Base-by-base conservation (phyloP, 2,329 filamentous ascomycete species). In the Torrubiellomyces zombiae region DNA sequence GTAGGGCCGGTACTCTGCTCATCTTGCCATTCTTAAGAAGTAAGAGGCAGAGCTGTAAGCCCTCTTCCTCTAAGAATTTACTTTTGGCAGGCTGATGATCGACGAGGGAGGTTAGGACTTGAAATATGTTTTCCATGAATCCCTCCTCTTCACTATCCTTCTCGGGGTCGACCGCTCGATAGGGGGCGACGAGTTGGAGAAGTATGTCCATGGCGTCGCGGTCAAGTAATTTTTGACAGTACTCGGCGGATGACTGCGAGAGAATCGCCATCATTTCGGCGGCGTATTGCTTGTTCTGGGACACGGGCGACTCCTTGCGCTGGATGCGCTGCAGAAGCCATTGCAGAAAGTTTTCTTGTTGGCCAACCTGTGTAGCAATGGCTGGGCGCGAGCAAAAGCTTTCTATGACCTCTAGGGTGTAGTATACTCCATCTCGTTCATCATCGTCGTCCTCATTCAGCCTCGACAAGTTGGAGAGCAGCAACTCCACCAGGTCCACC, bases 201-300 rank as follows among this genome's bases (percentile, higher is more conserved):
- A 93, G 58, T 3, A 64, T 49, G 39, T 98, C 86, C 6, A 89
- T 62, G 1, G 78, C 76, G 32, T 92, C 74, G 1, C 75, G 52
- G 15, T 56, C 49, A 18, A 68, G 66, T 5, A 93, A 56, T 23
- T 62, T 63, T 13, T 53, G 54, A 21, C 79, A 60, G 39, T 82
- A 83, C 18, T 63, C 51, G 0, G 64, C 35, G 4, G 79, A 81
- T 2, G 72, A 71, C 47, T 94, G 85, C 11, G 86, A 63, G 7
- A 98, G 56, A 27, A 98, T 89, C 9, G 86, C 83, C 3, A 98
- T 59, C 6, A 95, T 69, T 51, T 98, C 89, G 10, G 86, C 82
- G 0, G 83, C 69, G 46, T 95, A 98, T 47, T 94, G 86, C 46
- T 89, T 92, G 46, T 98, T 98, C 45, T 98, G 89, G 5, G 70